These are phyloP conservation scores for Hypoxylon sp. DNA, from an alignment of 2,329 filamentous ascomycete species.

Conservation along the genomic window DNA sequence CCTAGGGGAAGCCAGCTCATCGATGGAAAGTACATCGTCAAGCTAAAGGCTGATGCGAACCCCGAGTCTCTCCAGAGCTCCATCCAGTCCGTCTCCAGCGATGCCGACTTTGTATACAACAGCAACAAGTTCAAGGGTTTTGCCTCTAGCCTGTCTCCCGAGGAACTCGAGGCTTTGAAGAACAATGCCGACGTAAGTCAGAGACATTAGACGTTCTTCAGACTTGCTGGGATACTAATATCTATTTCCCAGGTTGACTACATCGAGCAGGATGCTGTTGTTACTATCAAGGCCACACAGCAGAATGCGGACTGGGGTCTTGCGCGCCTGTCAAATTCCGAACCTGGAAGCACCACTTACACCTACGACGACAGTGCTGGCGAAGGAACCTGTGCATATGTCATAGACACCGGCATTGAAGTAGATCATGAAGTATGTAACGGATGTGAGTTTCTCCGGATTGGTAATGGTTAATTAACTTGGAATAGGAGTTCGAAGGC, in stretches of 20 bases:
- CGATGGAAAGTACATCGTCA: constrained; percentile 63
- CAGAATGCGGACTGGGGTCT: constrained; percentile 61
- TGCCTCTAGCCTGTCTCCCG: constrained; percentile 60
- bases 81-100: constrained; percentile 46
- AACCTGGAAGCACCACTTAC: constrained; percentile 57
- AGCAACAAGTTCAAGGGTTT: constrained; percentile 59
- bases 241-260: constrained; percentile 51
- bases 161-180: constrained; percentile 60
- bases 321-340: constrained; percentile 61
- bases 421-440: constrained; percentile 57
- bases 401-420: constrained; percentile 70
- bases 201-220: not conserved
- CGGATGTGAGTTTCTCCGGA: not conserved
- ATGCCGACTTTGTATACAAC: constrained; percentile 55
- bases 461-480: constrained; percentile 14
- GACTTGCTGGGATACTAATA: constrained; percentile 27
- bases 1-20: constrained; percentile 51
- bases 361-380: constrained; percentile 62
- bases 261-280: constrained; percentile 55
- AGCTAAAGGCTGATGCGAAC: constrained; percentile 57
- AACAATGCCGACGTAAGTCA: constrained; percentile 58
- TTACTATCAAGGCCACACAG: constrained; percentile 50
- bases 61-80: constrained; percentile 54
- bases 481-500: constrained; percentile 58
- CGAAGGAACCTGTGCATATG: constrained; percentile 63